Evolutionary conservation across 805 yeast species (phyloP).

Genomic region (Nakazawaea wickerhamii): DNA sequence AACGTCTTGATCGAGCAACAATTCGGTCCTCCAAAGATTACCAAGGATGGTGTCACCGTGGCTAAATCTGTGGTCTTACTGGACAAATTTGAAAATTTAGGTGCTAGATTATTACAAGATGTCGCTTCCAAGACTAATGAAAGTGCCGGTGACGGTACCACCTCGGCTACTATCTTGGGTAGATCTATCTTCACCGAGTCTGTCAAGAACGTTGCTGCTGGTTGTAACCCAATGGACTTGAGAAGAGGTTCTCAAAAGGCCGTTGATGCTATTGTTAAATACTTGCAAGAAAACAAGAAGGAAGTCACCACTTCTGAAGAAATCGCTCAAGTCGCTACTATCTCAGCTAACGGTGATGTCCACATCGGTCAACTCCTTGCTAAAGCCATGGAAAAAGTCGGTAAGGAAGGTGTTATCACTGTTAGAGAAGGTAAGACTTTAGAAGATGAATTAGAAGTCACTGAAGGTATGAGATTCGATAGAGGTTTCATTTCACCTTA

Average conservation of each 20-base stretch:
- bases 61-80: slow-evolving; percentile 78
- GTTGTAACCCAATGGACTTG: slow-evolving; percentile 97
- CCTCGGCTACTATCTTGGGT: slow-evolving; percentile 94
- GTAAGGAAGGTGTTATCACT: slow-evolving; percentile 98
- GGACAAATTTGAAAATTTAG: slow-evolving; percentile 94
- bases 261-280: slow-evolving; percentile 86
- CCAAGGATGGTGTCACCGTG: slow-evolving; percentile 98
- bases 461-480: slow-evolving; percentile 98
- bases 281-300: slow-evolving; percentile 78
- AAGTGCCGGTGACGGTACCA: slow-evolving; percentile 98
- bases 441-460: slow-evolving; percentile 93
- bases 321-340: slow-evolving; percentile 97
- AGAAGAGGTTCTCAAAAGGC: slow-evolving; percentile 98
- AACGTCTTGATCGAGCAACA: slow-evolving; percentile 95
- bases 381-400: slow-evolving; percentile 96
- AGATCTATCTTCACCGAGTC: slow-evolving; percentile 93
- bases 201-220: slow-evolving; percentile 96
- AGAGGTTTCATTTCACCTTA: slow-evolving; percentile 97
- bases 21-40: slow-evolving; percentile 95
- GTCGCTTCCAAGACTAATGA: slow-evolving; percentile 97
- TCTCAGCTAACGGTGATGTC: slow-evolving; percentile 92
- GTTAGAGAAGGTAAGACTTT: slow-evolving; percentile 96
- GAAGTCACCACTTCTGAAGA: slow-evolving; percentile 92
- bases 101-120: slow-evolving; percentile 92
- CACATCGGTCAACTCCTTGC: slow-evolving; percentile 92